Conservation (phyloP, 2,329 filamentous ascomycete species). For the Teratosphaeria zuluensis region DNA sequence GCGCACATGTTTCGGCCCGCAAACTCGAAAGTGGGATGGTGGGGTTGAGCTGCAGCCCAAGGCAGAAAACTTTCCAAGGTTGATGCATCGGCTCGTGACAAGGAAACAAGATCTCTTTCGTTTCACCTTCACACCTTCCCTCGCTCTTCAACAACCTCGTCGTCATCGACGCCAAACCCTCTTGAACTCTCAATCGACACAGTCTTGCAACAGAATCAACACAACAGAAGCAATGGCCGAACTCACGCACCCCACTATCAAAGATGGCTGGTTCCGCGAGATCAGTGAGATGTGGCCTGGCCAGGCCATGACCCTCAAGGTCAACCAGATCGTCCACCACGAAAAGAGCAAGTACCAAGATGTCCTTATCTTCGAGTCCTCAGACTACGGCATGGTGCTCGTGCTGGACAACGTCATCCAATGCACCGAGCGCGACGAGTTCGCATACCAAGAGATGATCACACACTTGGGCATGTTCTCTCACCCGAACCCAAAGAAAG, state of each 20-base stretch:
- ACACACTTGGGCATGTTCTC: slow-evolving; percentile 97
- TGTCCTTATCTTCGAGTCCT: slow-evolving; percentile 96
- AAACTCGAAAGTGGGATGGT: not conserved
- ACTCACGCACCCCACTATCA: slow-evolving; percentile 66
- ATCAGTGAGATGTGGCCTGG: slow-evolving; percentile 98
- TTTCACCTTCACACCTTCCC: not conserved
- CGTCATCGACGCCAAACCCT: not conserved
- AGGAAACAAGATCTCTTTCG: not conserved
- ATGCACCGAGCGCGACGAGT: slow-evolving; percentile 96
- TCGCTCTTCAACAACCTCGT: not conserved
- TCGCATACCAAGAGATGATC: slow-evolving; percentile 98
- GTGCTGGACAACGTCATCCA: slow-evolving; percentile 99
- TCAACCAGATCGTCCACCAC: slow-evolving; percentile 96
- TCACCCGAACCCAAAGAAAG: slow-evolving; percentile 96
- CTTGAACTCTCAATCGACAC: not conserved
- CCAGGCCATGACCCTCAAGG: slow-evolving; percentile 96
- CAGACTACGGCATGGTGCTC: slow-evolving; percentile 89
- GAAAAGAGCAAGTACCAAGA: slow-evolving; percentile 99
- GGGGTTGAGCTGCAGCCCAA: not conserved
- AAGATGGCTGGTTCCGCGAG: slow-evolving; percentile 99
- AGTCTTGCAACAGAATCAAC: not conserved
- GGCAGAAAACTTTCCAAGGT: not conserved
- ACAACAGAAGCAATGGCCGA: slow-evolving; percentile 47
- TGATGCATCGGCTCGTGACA: not conserved
- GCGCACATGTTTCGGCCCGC: not conserved